These are phyloP conservation scores for Backusella tuberculispora DNA, from an alignment of 192 early-diverging fungal genomes.

Conservation along the genomic window DNA sequence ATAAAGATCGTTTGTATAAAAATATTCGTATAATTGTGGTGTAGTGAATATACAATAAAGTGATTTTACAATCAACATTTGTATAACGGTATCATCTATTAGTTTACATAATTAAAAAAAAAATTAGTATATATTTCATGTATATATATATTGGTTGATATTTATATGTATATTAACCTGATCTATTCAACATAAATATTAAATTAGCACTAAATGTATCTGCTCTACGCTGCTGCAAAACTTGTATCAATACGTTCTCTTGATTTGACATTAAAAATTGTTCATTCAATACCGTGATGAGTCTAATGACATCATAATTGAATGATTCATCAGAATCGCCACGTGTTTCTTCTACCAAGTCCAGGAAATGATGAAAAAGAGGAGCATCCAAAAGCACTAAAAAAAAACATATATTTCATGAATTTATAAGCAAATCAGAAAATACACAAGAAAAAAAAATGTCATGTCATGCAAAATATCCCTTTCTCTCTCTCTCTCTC, in stretches of 20 bases:
- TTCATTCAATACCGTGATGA: conserved; percentile 68
- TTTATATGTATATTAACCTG: conserved; percentile 71
- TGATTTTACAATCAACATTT: conserved; percentile 70
- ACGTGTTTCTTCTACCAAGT: conserved; percentile 63
- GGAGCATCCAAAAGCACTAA: conserved; percentile 51
- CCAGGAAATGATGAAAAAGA: conserved; percentile 55
- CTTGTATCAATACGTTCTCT: conserved; percentile 58
- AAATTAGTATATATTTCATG: not conserved
- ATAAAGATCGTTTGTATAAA: conserved; percentile 92
- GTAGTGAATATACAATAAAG: conserved; percentile 72
- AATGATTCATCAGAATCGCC: conserved; percentile 57
- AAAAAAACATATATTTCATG: not conserved
- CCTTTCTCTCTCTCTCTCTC: not conserved
- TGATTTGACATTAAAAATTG: conserved; percentile 63
- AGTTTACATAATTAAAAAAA: no score
- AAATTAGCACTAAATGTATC: conserved; percentile 89
- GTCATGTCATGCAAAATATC: conserved; percentile 13
- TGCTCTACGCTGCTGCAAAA: conserved; percentile 54
- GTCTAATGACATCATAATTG: conserved; percentile 56
- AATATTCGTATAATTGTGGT: conserved; percentile 62
- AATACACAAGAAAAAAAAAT: not conserved
- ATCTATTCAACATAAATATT: conserved; percentile 91
- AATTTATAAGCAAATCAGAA: no score
- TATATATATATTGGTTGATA: conserved; percentile 18
- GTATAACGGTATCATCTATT: conserved; percentile 56